Evolutionary conservation across 1,139 yeast species (phyloP).

Genomic region (Taphrina flavorubra): DNA sequence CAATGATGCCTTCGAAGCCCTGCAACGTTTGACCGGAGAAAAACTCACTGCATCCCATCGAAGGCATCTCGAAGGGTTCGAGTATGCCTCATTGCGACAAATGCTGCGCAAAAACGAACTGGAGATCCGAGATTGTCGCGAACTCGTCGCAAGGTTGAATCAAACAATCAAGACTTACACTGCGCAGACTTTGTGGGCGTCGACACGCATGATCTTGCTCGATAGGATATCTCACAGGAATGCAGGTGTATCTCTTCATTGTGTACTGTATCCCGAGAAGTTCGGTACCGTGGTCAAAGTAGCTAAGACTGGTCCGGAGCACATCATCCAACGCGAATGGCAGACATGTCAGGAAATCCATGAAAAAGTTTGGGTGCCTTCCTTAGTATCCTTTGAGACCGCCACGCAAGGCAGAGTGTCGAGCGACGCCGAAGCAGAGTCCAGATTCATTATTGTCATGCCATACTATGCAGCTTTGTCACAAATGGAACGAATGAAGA

Average conservation of each 20-base stretch:
- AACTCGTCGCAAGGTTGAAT: constrained; percentile 16
- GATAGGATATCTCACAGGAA: constrained; percentile 16
- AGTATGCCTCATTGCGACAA: constrained; percentile 9
- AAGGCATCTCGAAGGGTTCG: constrained; percentile 16
- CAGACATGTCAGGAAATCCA: constrained; percentile 20
- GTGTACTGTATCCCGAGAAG: constrained; percentile 14
- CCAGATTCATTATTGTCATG: constrained; percentile 17
- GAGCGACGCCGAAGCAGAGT: constrained; percentile 7
- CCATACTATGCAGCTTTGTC: constrained; percentile 4
- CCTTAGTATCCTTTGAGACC: constrained; percentile 12
- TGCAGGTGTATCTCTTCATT: constrained; percentile 13
- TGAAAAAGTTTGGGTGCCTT: constrained; percentile 3
- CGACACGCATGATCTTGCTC: constrained; percentile 21
- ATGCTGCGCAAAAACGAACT: constrained; percentile 23
- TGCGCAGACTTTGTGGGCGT: constrained; percentile 12
- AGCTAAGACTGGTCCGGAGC: constrained; percentile 24
- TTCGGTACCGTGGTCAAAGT: constrained; percentile 18
- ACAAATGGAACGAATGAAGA: constrained; percentile 15
- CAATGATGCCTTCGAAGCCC: constrained; percentile 10
- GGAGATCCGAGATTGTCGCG: constrained; percentile 16
- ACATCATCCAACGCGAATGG: constrained; percentile 16
- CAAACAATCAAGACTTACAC: constrained; percentile 23
- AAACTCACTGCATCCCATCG: constrained; percentile 16
- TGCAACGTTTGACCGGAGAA: constrained; percentile 13
- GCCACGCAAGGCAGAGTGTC: constrained; percentile 9